Evolutionary conservation across 495 filamentous ascomycete genomes (phyloP), one percentile per base, ranked within the genome.

Genomic region (Penicillium mononematosum): DNA sequence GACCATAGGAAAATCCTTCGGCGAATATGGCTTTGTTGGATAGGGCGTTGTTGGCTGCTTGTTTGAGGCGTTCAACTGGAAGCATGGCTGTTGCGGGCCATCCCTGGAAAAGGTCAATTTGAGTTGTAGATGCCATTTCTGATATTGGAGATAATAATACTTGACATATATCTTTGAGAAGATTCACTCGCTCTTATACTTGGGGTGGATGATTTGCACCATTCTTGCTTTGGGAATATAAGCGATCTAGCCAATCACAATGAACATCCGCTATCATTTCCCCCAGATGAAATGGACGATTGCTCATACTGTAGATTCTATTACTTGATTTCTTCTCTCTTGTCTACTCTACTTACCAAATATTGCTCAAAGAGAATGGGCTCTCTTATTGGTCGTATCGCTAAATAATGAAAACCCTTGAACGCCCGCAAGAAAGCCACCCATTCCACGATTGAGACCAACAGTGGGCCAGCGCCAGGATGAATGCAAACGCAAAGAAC

Each of bases 1-100:
- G 83, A 0, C 84, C 90, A 66, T 94, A 94, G 10, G 81, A 75
- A 20, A 93, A 74, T 12, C 70, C 80, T 17, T 81, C 70, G 14
- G 71, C 67, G 43, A 72, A 74, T 38, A 82, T 60, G 4, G 59
- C 45, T 10, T 81, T 75, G 57, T 85, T 72, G 5, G 78, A 75
- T 25, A 92, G 77, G 5, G 78, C 77, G n/a, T 47, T 50, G 12
- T 68, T 53, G 39, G 85, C 66, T 2, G 86, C 85, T 1, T 66
- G 56, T 36, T 75, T 67, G 41, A 94, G 73, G 16, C 77, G 67
- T 0, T 71, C 56, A 0, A 71, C 68, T 8, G 89, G 87, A 3
- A 93, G 74, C 7, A 93, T 80, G 8, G 70, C 60, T 0, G 84
- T 75, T 14, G 79, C 69, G 1, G 88, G 88, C 78, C 81, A 86